Base-by-base conservation (phyloP, 2,329 filamentous ascomycete species). In the Penicillium olsonii region DNA sequence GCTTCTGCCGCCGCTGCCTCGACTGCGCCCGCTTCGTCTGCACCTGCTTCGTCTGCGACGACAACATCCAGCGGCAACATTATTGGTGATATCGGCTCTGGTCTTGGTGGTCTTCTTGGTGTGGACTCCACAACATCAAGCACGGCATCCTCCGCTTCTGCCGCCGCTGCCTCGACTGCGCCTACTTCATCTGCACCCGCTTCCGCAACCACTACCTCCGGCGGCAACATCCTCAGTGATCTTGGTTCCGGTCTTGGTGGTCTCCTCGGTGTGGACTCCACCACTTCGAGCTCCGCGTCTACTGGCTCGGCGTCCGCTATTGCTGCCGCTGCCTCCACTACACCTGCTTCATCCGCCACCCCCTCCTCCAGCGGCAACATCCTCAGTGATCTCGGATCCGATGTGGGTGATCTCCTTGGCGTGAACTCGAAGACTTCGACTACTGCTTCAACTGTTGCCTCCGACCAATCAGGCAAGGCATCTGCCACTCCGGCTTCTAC, bases 51-150 rank as follows among this genome's bases (percentile, higher is more conserved):
- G n/a, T n/a, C n/a, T n/a, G n/a, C n/a, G 6, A 2, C 39, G 26
- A 4, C 33, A 17, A 45, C 49, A 6, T 45, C 41, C 11, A 33
- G 29, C 22, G 38, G 24, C 43, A 49, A 52, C 38, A 49, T 57
- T 8, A 29, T 56, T 20, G 55, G 24, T 43, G 46, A 29, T 20
- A 10, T 50, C 24, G 44, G 39, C 31, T 46, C 50, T 37, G 48
- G 55, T 19, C 37, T 50, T 20, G 50, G 43, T 29, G 52, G 48
- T 20, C 40, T 48, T 20, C 24, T 61, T 18, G 44, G 45, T 14
- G 45, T 35, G 15, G 50, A 57, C 42, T 42, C 50, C 34, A 52
- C 46, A 31, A n/a, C 29, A n/a, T n/a, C 29, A n/a, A 31, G 10
- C 9, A 11, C 26, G 10, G 9, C 26, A 11, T 9, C 22, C 8